phyloP scores from a whole-genome alignment of 208 protist species.

The Angomonas ambiguus region DNA sequence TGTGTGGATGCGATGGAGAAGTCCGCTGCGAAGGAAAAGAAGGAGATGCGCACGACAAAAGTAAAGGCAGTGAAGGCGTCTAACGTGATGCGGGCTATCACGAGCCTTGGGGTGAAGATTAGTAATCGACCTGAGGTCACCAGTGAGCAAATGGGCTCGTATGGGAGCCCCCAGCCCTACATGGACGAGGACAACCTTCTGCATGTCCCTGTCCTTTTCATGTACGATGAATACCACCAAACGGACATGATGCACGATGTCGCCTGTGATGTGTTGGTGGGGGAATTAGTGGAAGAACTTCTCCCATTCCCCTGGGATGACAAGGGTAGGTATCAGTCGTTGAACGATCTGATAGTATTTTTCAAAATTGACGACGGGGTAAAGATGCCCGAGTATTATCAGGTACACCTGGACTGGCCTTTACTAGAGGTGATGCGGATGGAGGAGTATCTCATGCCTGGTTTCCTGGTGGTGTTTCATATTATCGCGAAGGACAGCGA shows the following conservation, averaged over 20 bases:
- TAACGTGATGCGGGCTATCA: slow-evolving; percentile 62
- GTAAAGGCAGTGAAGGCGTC: slow-evolving; percentile 52
- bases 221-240: slow-evolving; percentile 92
- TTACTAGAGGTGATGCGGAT: slow-evolving; percentile 80
- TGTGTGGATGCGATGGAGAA: slow-evolving; percentile 23
- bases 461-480: slow-evolving; percentile 72
- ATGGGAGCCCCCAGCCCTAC: slow-evolving; percentile 72
- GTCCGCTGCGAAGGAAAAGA: slow-evolving; percentile 28
- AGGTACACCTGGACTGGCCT: slow-evolving; percentile 54
- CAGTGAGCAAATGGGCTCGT: slow-evolving; percentile 81
- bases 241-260: slow-evolving; percentile 92
- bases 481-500: slow-evolving; percentile 62
- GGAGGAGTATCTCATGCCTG: slow-evolving; percentile 69
- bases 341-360: slow-evolving; percentile 64
- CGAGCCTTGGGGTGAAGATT: slow-evolving; percentile 57
- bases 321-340: slow-evolving; percentile 40
- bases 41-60: slow-evolving; percentile 23
- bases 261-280: slow-evolving; percentile 52
- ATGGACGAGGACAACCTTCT: slow-evolving; percentile 67
- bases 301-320: slow-evolving; percentile 88
- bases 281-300: slow-evolving; percentile 67
- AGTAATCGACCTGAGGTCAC: slow-evolving; percentile 49
- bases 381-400: slow-evolving; percentile 68
- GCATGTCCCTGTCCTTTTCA: slow-evolving; percentile 90
- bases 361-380: slow-evolving; percentile 88